Base-by-base conservation (phyloP, 176 grass and related monocot species). In the Cenchrus fungigraminus region DNA sequence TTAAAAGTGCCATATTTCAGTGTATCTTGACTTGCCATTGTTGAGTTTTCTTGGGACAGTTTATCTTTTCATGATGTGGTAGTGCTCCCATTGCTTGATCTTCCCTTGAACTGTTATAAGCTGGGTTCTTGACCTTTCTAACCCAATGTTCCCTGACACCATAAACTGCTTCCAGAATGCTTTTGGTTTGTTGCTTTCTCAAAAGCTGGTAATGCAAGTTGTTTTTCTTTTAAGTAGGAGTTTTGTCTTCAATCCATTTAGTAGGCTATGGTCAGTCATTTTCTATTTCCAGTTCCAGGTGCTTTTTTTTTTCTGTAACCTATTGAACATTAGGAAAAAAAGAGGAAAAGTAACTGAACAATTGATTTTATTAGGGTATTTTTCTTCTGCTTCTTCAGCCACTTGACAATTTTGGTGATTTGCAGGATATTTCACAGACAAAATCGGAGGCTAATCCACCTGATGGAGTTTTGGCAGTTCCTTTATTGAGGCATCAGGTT, bases 401-500 rank as follows among this genome's bases (percentile, higher is more conserved):
- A 78, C 62, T 77, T 88, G 80, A 89, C 74, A 75, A 78, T 79
- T 49, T 70, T 50, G 59, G 86, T 83, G 59, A 79, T 82, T 86
- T 54, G 62, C 91, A 99, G 94, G 97, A 97, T 88, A 83, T 99
- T 87, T 89, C 91, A 55, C 94, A 94, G 57, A 86, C 91, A 54
- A 99, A 91, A 43, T 92, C 88, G 77, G 97, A 99, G 87, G 82
- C 94, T 83, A 94, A 67, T 69, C 94, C 92, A 66, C 97, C 97
- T 62, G 92, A 99, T 79, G 97, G 97, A 46, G 22, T 90, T 85
- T 90, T 99, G 79, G 56, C 92, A 11, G 90, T 99, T 91, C 75
- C 90, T 94, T 91, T 99, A 65, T 79, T 99, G 79, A 99, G 94
- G 85, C 97, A 99, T 82, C 97, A 99, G 93, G 97, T 99, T 71